Base-by-base conservation (phyloP, 2,329 filamentous ascomycete species). In the Colletotrichum sublineola region DNA sequence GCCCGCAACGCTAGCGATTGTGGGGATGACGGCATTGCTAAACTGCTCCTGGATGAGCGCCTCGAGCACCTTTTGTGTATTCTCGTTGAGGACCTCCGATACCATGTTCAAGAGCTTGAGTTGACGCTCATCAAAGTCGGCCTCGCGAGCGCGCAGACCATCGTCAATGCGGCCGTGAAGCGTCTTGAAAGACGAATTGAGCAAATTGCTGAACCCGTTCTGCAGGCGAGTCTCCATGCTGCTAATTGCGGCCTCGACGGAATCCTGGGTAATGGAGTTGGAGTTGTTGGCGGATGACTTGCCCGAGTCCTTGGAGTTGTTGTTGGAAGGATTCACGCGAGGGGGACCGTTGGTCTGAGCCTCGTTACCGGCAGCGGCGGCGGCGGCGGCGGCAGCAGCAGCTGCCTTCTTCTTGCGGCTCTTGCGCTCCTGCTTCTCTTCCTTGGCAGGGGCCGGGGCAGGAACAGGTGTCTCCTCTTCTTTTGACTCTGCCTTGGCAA, bases 1-100 rank as follows among this genome's bases (percentile, higher is more conserved):
- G 56, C 89, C 87, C 18, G 93, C 90, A 53, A 91, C 86, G 63
- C 91, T 88, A 52, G 91, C 88, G 68, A 98, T 85, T 42, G 91
- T 86, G 14, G 96, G 96, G 64, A 97, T 85, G 56, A 98, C 90
- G 18, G 91, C 87, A 67, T 91, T 87, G 73, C 94, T 89, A 75
- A 97, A 94, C 80, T 93, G 93, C 60, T 91, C 88, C 58, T 90
- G 89, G 63, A 97, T 91, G 76, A 97, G 93, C 73, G 90, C 91
- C 73, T 91, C 87, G 48, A 98, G 87, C 31, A 94, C 93, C 77
- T 93, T 91, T 81, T 91, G 87, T 29, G 89, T 90, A 78, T 91
- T 91, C 73, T 88, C 86, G 74, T 89, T 90, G 60, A 92, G 84
- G 44, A 91, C 88, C 44, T 88, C 84, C 5, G 88, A 89, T 48